Evolutionary conservation across 257 asterid genomes (phyloP).

Genomic region (Solanum peruvianum): DNA sequence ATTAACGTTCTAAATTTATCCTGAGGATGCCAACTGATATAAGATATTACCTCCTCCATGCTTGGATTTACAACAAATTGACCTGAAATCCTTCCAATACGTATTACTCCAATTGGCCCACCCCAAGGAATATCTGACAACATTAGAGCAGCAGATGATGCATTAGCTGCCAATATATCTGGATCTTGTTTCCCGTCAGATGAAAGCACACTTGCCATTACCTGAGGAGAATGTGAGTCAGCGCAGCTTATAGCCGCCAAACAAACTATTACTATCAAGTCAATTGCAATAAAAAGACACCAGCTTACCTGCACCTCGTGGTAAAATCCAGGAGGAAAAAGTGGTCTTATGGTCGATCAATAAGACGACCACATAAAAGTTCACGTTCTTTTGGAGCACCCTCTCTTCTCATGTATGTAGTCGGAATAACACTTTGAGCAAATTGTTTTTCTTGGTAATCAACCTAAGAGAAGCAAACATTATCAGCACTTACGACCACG

Average conservation of each 20-base stretch:
- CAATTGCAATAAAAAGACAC: not conserved
- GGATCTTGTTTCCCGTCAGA: conserved; percentile 97
- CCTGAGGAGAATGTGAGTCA: conserved; percentile 20
- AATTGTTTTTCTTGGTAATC: conserved; percentile 95
- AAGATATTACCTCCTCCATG: conserved; percentile 69
- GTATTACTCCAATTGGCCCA: conserved; percentile 95
- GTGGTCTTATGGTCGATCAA: conserved; percentile 91
- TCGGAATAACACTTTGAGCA: conserved; percentile 88
- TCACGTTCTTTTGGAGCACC: conserved; percentile 99
- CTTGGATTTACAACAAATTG: conserved; percentile 80
- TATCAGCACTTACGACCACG: not conserved
- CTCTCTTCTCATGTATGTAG: conserved; percentile 89
- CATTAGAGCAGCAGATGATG: conserved; percentile 95
- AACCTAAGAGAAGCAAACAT: conserved; percentile 40
- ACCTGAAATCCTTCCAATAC: conserved; percentile 80
- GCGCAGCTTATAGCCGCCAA: not conserved
- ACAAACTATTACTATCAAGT: not conserved
- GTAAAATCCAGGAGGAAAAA: conserved; percentile 86
- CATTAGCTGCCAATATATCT: conserved; percentile 96
- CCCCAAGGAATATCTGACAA: conserved; percentile 96
- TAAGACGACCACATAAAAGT: conserved; percentile 87
- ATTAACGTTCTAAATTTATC: not conserved
- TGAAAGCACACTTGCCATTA: conserved; percentile 82
- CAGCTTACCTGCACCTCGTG: conserved; percentile 89
- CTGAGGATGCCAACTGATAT: not conserved